Base-by-base conservation (phyloP, 148 eudicot species). In the Hydrangea macrophylla region DNA sequence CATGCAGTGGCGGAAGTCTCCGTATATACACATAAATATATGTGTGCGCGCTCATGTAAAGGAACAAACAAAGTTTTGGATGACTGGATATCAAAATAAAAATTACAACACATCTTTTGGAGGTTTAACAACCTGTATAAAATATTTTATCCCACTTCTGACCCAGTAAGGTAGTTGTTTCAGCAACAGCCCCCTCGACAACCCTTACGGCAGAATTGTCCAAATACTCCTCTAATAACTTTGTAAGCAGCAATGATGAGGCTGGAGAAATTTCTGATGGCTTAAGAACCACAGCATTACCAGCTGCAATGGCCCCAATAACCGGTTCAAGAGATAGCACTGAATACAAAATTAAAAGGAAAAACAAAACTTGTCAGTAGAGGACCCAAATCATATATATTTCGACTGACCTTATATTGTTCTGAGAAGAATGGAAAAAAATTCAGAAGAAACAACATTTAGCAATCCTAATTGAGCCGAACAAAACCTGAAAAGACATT, bases 101-200 rank as follows among this genome's bases (percentile, higher is more conserved):
- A 24, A 67, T 37, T 11, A 32, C 12, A 25, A 31, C n/a, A 53
- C 17, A 27, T 55, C 2, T 23, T n/a, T 22, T 3, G n/a, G 63
- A 53, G 22, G 35, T 6, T n/a, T n/a, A 55, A 50, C n/a, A 74
- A 93, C 98, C 98, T 88, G 97, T 93, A 71, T 86, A 93, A 62
- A 90, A 86, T 72, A 93, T 90, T 83, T 90, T 90, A 74, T 90
- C 97, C 95, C 96, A 94, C 67, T 84, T 86, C 75, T 90, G 97
- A 42, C 85, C 97, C 39, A 94, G 88, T 48, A 94, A 73, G 24
- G 85, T 88, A 69, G 86, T 53, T 58, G 96, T 82, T 78, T 90
- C 97, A 54, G 78, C 71, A 25, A 82, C 79, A 66, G 81, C 84
- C 27, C 98, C 98, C 65, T 90, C 97, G 23, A 93, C 70, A 37